These are phyloP conservation scores for Cercospora zeae-maydis DNA, from an alignment of 2,329 filamentous ascomycete genomes.

Conservation along the genomic window DNA sequence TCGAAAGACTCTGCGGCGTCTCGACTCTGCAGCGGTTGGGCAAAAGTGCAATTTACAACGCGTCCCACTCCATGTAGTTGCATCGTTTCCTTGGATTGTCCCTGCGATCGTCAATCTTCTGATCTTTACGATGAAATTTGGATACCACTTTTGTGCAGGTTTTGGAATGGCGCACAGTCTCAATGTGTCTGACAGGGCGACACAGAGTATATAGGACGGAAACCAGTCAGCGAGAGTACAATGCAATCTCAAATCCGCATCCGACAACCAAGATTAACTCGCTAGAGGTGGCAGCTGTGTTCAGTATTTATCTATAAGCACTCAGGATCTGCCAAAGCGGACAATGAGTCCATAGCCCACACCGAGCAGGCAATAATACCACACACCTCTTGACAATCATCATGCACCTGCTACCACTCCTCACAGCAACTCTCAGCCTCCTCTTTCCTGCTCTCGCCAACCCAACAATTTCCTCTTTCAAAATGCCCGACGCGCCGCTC, in stretches of 20 bases:
- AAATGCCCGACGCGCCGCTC: not conserved
- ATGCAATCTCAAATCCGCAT: not conserved
- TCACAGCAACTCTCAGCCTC: not conserved
- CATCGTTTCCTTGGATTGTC: too few relatives aligned
- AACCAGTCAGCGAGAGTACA: not conserved
- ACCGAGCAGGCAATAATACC: not conserved
- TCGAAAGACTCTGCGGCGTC: too few relatives aligned
- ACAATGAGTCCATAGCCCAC: not conserved
- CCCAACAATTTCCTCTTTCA: not conserved
- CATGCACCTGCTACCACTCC: not conserved
- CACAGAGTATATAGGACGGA: not conserved
- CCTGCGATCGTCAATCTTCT: not conserved
- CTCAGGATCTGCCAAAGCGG: not conserved
- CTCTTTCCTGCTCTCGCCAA: not conserved
- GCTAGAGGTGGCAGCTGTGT: not conserved
- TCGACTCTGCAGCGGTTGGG: too few relatives aligned
- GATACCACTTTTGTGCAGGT: not conserved
- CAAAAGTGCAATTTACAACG: too few relatives aligned
- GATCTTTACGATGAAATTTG: not conserved
- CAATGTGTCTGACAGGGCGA: not conserved
- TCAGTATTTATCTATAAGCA: not conserved
- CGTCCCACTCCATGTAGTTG: too few relatives aligned
- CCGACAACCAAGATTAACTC: not conserved
- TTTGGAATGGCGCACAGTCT: not conserved
- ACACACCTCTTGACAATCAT: not conserved